These are phyloP conservation scores for Xylariaceae sp. DNA, from an alignment of 2,329 filamentous ascomycete species.

Conservation along the genomic window DNA sequence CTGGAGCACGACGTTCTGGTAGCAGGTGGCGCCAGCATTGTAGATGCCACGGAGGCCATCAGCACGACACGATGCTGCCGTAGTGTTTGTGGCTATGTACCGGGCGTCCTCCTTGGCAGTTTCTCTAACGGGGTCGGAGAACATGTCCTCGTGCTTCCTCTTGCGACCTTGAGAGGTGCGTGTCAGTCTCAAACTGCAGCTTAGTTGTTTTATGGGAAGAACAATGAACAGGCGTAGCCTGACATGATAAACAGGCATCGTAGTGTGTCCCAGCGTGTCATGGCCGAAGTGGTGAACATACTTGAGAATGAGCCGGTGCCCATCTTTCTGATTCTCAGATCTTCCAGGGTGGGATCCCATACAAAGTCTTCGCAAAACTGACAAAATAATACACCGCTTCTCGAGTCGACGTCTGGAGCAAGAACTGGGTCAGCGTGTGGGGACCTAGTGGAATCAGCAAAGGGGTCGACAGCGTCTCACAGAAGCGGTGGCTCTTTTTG, in stretches of 20 bases:
- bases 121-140: constrained; percentile 54
- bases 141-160: constrained; percentile 70
- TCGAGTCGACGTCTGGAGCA: constrained; percentile 67
- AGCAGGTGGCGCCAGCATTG: constrained; percentile 98
- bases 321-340: constrained; percentile 66
- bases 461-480: constrained; percentile 38
- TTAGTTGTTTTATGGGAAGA: neutral
- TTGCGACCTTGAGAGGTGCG: constrained; percentile 53
- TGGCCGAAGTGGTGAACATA: constrained; percentile 33
- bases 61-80: constrained; percentile 74
- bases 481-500: constrained; percentile 69
- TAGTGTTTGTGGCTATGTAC: constrained; percentile 75
- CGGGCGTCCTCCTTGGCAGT: constrained; percentile 60
- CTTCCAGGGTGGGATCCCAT: constrained; percentile 77
- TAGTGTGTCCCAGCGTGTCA: neutral
- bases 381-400: constrained; percentile 71
- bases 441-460: constrained; percentile 19
- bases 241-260: too few species aligned
- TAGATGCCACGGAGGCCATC: constrained; percentile 89
- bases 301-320: constrained; percentile 63
- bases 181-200: constrained; percentile 1
- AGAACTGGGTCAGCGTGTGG: neutral
- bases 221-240: neutral
- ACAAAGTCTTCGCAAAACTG: constrained; percentile 79
- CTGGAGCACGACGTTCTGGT: constrained; percentile 94